Evolutionary conservation across 2,329 filamentous ascomycete species (phyloP).

Genomic region (Didymella sp.): DNA sequence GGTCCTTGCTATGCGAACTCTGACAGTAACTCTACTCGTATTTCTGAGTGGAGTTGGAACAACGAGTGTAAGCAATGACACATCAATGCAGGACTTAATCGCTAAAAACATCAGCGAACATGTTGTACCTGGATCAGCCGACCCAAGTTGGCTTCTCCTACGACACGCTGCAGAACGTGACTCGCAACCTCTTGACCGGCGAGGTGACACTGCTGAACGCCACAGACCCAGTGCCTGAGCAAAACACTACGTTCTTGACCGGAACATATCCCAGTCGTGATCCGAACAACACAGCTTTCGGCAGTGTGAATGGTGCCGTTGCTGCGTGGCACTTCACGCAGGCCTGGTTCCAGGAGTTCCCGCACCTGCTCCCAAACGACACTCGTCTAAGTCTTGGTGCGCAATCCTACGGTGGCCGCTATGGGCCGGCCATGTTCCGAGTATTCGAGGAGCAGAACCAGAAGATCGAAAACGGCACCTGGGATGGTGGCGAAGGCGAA

Average conservation of each 20-base stretch:
- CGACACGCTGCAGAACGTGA: slow-evolving; percentile 30
- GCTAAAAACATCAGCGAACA: slow-evolving; percentile 26
- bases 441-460: slow-evolving; percentile 63
- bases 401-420: slow-evolving; percentile 60
- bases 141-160: slow-evolving; percentile 66
- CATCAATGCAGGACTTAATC: background rate
- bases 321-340: slow-evolving; percentile 32
- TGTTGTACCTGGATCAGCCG: slow-evolving; percentile 72
- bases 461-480: slow-evolving; percentile 49
- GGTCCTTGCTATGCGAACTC: slow-evolving; percentile 26
- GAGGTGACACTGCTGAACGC: slow-evolving; percentile 23
- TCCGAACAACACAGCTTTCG: slow-evolving; percentile 27
- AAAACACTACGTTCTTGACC: slow-evolving; percentile 28
- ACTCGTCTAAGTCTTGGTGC: slow-evolving; percentile 29
- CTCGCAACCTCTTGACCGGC: slow-evolving; percentile 25
- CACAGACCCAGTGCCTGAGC: slow-evolving; percentile 22
- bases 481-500: slow-evolving; percentile 22
- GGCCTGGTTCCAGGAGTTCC: slow-evolving; percentile 33
- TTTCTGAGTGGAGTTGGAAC: slow-evolving; percentile 36
- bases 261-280: slow-evolving; percentile 27
- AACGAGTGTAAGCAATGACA: slow-evolving; percentile 26
- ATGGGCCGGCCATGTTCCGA: slow-evolving; percentile 60
- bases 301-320: slow-evolving; percentile 28
- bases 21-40: slow-evolving; percentile 29
- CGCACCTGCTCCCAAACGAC: slow-evolving; percentile 29